Evolutionary conservation across 2,329 filamentous ascomycete species (phyloP).

Genomic region (Trichoderma guizhouense): DNA sequence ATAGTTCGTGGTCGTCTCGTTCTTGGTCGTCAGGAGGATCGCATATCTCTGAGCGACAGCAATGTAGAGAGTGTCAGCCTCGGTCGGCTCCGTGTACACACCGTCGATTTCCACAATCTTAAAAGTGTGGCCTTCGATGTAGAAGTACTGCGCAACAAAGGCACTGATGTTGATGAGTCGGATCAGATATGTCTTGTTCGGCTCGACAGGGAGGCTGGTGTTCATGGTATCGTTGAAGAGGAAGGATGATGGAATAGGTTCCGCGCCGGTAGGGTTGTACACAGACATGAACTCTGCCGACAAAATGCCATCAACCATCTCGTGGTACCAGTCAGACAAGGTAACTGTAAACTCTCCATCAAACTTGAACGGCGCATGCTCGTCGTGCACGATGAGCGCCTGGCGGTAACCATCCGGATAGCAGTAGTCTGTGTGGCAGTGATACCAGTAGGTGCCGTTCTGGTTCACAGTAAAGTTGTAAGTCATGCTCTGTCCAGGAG

Average conservation of each 20-base stretch:
- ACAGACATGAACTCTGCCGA: constrained; percentile 30
- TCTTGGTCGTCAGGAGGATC: constrained; percentile 46
- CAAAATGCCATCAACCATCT: constrained; percentile 40
- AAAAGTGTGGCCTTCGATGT: constrained; percentile 42
- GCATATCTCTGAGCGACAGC: constrained; percentile 48
- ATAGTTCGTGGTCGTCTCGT: constrained; percentile 44
- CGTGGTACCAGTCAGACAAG: constrained; percentile 59
- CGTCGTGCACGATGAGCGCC: constrained; percentile 54
- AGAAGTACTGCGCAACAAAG: constrained; percentile 48
- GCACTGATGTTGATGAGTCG: constrained; percentile 52
- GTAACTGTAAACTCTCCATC: constrained; percentile 57
- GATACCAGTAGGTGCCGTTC: constrained; percentile 62
- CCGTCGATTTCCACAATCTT: constrained; percentile 45
- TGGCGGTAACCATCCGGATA: constrained; percentile 36
- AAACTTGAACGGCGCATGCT: constrained; percentile 46
- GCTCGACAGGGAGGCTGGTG: constrained; percentile 30
- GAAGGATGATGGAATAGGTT: constrained; percentile 53
- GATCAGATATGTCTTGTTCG: constrained; percentile 51
- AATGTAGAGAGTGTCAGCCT: constrained; percentile 44
- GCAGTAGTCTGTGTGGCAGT: constrained; percentile 43
- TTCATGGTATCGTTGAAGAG: constrained; percentile 51
- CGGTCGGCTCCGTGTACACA: constrained; percentile 45
- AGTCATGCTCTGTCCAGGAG: constrained; percentile 49
- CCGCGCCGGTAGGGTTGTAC: constrained; percentile 47
- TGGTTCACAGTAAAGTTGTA: constrained; percentile 58